Base-by-base conservation (phyloP, 129 eudicot genomes). In the Flaveria sonorensis region DNA sequence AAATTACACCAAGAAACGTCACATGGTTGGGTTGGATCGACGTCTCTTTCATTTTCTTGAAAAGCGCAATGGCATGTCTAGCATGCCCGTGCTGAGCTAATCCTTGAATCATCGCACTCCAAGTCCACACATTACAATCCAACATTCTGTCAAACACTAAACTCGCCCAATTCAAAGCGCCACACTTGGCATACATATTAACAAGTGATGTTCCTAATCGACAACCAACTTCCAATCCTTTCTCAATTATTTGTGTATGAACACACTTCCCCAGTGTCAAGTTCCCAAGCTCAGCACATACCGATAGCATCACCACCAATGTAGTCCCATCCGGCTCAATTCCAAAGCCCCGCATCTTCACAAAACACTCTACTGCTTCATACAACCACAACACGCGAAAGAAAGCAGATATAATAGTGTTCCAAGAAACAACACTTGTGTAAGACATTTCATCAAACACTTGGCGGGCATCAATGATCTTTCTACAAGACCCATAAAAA, bases 31-130 rank as follows among this genome's bases (percentile, higher is more conserved):
- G 97, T 56, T 69, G 60, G 8, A 85, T 53, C 1, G 66, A 9
- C 63, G 60, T 20, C 13, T 75, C 18, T 68, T 83, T 75, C 97
- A 91, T 88, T 68, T 66, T 71, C 36, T 69, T 71, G 68, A 91
- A 91, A 51, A 88, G 70, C 40, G 65, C 65, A 56, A 91, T 78
- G 3, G 90, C 90, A 1, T 75, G 56, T 60, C 16, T 70, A 3
- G 89, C 92, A 67, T 79, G 72, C 10, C 95, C 90, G 30, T 91
- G 94, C 52, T 85, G 95, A 26, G 97, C 95, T 69, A 85, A 82
- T 67, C 97, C 95, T 15, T 67, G 85, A 81, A 91, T 85, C 97
- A 91, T 87, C 1, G 90, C 86, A 80, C 89, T 88, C 90, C 95
- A 91, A 30, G 90, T 87, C 97, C 95, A 91, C 20, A 87, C 92